phyloP scores from a whole-genome alignment of 352 stramenopile species.

The Pythium phragmiticola region DNA sequence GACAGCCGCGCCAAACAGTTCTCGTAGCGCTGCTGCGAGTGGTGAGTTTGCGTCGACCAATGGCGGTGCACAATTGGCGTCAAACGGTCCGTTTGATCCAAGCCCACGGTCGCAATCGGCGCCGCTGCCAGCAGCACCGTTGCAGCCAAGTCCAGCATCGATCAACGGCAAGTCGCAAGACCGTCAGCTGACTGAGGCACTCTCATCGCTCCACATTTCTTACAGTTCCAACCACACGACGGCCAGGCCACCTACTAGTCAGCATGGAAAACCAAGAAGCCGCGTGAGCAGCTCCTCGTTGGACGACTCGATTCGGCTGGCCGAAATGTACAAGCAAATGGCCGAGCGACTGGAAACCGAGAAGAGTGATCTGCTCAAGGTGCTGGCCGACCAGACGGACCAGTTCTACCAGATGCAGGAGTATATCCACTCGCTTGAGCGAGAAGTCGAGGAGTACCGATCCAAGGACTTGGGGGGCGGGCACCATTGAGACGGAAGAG shows the following conservation, averaged over 20 bases:
- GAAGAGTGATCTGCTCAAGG: conserved; percentile 72
- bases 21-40: not conserved
- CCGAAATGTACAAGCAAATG: conserved; percentile 86
- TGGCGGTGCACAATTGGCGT: not conserved
- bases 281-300: conserved; percentile 18
- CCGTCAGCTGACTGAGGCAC: not conserved
- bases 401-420: conserved; percentile 78
- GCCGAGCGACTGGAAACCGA: conserved; percentile 65
- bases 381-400: conserved; percentile 62
- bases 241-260: not conserved
- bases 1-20: not conserved
- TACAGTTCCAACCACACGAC: not conserved
- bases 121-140: not conserved
- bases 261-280: not conserved
- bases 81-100: not conserved
- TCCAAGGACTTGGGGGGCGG: conserved; percentile 13
- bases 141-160: not conserved
- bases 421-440: conserved; percentile 71
- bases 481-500: conserved; percentile 17
- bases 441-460: conserved; percentile 45
- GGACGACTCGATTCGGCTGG: conserved; percentile 63
- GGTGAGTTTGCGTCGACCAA: not conserved
- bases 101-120: not conserved
- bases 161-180: not conserved
- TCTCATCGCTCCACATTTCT: conserved; percentile 8